Evolutionary conservation across 805 yeast genomes (phyloP).

Genomic region (Ogataea methanolica): DNA sequence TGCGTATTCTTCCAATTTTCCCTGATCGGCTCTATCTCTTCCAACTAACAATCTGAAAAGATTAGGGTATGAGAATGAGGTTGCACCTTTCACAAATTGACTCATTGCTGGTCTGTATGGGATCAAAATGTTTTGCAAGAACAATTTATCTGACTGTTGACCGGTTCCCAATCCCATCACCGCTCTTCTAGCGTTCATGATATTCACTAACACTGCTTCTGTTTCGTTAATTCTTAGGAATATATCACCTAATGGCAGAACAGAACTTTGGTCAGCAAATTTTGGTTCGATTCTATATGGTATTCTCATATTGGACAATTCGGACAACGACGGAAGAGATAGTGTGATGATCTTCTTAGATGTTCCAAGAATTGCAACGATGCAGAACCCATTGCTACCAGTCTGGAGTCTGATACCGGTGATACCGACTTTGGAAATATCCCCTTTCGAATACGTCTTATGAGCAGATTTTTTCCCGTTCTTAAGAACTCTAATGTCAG

Average conservation of each 20-base stretch:
- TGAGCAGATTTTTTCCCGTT: conserved; percentile 63
- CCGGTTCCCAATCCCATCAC: conserved; percentile 24
- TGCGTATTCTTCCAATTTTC: conserved; percentile 45
- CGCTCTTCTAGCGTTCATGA: conserved; percentile 40
- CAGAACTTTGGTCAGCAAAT: conserved; percentile 39
- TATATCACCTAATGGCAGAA: conserved; percentile 44
- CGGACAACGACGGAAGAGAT: conserved; percentile 61
- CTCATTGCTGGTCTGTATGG: conserved; percentile 79
- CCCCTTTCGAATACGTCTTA: conserved; percentile 52
- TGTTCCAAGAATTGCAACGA: conserved; percentile 25
- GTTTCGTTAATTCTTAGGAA: conserved; percentile 51
- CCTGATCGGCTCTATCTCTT: conserved; percentile 50
- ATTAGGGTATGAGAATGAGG: conserved; percentile 55
- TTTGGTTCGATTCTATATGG: conserved; percentile 38
- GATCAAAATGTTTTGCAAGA: conserved; percentile 59
- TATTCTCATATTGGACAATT: conserved; percentile 44
- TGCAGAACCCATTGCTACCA: conserved; percentile 24
- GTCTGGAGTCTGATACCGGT: conserved; percentile 31
- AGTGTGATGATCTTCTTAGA: conserved; percentile 28
- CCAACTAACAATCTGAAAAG: conserved; percentile 70
- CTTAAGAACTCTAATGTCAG: conserved; percentile 59
- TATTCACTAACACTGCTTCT: conserved; percentile 48
- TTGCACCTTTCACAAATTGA: conserved; percentile 82
- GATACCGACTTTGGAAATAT: conserved; percentile 46
- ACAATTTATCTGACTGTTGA: conserved; percentile 50